Conservation (phyloP, 2,329 filamentous ascomycete genomes). For the Colletotrichum paranaense region DNA sequence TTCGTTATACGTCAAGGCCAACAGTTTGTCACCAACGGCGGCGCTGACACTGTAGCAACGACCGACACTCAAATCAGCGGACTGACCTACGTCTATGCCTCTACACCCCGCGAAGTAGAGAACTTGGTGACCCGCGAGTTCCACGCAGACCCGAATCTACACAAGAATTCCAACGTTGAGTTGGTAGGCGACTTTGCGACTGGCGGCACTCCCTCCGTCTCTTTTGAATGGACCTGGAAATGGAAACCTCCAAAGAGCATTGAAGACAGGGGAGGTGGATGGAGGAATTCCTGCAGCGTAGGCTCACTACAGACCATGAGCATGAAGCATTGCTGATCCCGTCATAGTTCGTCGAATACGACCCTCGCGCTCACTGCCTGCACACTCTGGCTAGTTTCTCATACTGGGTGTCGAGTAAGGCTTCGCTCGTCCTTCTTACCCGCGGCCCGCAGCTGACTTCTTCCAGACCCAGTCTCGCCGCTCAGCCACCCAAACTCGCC, state of each 20-base stretch:
- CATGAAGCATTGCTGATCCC: conserved; percentile 40
- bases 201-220: conserved; percentile 82
- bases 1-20: conserved; percentile 77
- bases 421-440: background rate
- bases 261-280: conserved; percentile 90
- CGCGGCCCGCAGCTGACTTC: conserved; percentile 36
- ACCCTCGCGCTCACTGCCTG: conserved; percentile 89
- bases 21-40: conserved; percentile 53
- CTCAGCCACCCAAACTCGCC: conserved; percentile 72
- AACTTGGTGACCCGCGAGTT: conserved; percentile 96
- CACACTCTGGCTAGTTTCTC: conserved; percentile 92
- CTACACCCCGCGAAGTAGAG: conserved; percentile 87
- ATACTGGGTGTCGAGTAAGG: conserved; percentile 90
- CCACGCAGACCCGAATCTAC: conserved; percentile 94
- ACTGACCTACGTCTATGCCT: conserved; percentile 91
- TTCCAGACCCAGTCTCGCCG: conserved; percentile 54
- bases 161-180: conserved; percentile 96
- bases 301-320: conserved; percentile 42
- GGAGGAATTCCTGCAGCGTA: conserved; percentile 95
- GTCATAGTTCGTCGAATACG: conserved; percentile 90
- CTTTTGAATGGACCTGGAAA: conserved; percentile 96
- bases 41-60: conserved; percentile 48
- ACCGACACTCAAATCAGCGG: conserved; percentile 85
- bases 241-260: conserved; percentile 88
- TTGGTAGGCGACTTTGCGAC: conserved; percentile 94